Percentiles rank a stretch among this genome's conserved stretches.
phyloP scores from a whole-genome alignment of 257 asterid genomes.

The Eustoma russellianum region DNA sequence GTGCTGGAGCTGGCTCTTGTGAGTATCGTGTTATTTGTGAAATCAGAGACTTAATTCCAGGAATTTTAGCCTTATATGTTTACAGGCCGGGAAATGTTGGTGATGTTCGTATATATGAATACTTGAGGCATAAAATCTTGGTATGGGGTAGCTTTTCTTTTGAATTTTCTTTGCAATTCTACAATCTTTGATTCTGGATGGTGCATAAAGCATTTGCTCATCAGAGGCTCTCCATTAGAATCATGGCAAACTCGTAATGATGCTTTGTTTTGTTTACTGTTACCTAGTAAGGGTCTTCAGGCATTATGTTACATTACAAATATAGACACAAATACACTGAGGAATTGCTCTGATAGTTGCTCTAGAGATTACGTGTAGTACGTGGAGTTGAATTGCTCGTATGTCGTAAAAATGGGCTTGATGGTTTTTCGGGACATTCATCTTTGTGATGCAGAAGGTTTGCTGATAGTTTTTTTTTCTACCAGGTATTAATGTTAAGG shows the following conservation, averaged over 20 bases:
- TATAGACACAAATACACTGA: neutral
- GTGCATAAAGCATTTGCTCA: neutral
- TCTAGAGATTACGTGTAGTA: neutral
- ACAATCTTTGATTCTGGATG: neutral
- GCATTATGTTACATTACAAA: too few species aligned
- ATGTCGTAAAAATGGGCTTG: neutral
- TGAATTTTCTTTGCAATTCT: neutral
- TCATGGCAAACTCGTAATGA: neutral
- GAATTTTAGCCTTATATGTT: slow-evolving; percentile 44
- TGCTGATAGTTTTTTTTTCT: slow-evolving; percentile 9
- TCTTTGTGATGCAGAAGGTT: slow-evolving; percentile 2
- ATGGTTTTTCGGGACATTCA: neutral
- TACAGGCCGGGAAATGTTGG: slow-evolving; percentile 22
- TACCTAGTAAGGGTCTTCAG: neutral
- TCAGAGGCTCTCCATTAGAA: neutral
- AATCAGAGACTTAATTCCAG: slow-evolving; percentile 44
- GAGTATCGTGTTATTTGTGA: slow-evolving; percentile 22
- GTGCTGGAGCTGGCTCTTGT: slow-evolving; percentile 22
- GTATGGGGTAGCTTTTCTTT: slow-evolving; percentile 25
- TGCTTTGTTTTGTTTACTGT: neutral
- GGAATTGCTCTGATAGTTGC: neutral
- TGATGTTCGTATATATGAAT: slow-evolving; percentile 36
- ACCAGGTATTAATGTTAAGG: slow-evolving; percentile 71
- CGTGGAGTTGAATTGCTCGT: neutral
- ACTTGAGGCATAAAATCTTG: slow-evolving; percentile 76